Percentiles rank a stretch among this genome's conserved stretches.
These are phyloP conservation scores for Flueggea neowawraea DNA, from an alignment of 441 rosid genomes.

Conservation along the genomic window DNA sequence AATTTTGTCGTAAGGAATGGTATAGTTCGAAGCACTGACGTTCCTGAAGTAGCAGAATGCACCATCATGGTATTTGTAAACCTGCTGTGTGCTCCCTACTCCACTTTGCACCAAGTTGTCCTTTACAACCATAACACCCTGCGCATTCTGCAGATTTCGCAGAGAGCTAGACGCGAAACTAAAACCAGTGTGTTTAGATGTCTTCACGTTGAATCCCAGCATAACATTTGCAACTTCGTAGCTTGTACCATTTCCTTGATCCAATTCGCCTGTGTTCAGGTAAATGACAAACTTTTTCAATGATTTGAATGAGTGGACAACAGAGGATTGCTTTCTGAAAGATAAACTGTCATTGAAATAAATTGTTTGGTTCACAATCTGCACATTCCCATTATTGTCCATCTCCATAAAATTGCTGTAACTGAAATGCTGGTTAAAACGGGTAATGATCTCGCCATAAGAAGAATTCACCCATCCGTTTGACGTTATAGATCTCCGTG, in stretches of 20 bases:
- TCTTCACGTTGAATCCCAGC: conserved; percentile 56
- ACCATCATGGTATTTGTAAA: conserved; percentile 48
- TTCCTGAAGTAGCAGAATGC: conserved; percentile 67
- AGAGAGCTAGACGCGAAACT: conserved; percentile 27
- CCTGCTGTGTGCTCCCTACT: conserved; percentile 61
- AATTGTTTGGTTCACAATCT: conserved; percentile 64
- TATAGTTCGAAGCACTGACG: conserved; percentile 75
- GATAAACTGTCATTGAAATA: conserved; percentile 38
- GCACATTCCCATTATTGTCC: conserved; percentile 49
- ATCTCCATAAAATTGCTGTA: conserved; percentile 55
- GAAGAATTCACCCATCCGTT: conserved; percentile 68
- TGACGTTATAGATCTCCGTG: conserved; percentile 49
- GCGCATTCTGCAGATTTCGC: conserved; percentile 53
- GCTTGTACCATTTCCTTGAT: conserved; percentile 33
- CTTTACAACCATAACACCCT: conserved; percentile 51
- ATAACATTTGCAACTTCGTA: conserved; percentile 37
- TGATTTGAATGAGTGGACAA: conserved; percentile 23
- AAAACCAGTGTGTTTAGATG: conserved; percentile 16
- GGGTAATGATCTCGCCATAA: conserved; percentile 55
- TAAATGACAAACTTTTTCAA: conserved; percentile 40
- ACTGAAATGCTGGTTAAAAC: conserved; percentile 43
- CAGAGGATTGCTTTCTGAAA: conserved; percentile 27
- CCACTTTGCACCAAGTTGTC: conserved; percentile 45
- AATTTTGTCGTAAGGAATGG: conserved; percentile 53
- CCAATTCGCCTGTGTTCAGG: conserved; percentile 25